Evolutionary conservation across 768 basidiomycete species (phyloP).

Genomic region (Mycena floridula): DNA sequence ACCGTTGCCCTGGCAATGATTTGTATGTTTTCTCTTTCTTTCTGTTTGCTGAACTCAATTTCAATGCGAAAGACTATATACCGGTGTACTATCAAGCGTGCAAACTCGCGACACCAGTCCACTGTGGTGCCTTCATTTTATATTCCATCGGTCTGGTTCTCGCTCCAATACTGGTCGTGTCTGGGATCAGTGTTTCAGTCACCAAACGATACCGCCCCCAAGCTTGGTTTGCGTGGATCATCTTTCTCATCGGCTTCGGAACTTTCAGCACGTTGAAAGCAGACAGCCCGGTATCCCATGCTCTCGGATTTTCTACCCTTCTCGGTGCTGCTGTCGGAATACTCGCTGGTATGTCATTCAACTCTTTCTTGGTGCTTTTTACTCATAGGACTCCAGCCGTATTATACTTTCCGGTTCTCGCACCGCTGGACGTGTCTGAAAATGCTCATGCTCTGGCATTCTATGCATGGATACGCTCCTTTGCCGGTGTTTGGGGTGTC

Average conservation of each 20-base stretch:
- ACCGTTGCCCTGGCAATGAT: neutral
- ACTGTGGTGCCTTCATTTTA: slow-evolving; percentile 20
- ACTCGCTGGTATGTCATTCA: too few relatives aligned
- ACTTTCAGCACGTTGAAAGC: slow-evolving; percentile 18
- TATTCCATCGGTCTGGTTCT: slow-evolving; percentile 24
- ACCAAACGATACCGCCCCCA: slow-evolving; percentile 26
- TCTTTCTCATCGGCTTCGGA: slow-evolving; percentile 26
- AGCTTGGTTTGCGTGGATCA: slow-evolving; percentile 18
- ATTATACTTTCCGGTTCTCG: slow-evolving; percentile 23
- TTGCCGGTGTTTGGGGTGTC: slow-evolving; percentile 25
- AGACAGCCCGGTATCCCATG: slow-evolving; percentile 7
- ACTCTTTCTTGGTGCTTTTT: too few relatives aligned
- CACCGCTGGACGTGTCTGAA: slow-evolving; percentile 23
- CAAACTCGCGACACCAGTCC: slow-evolving; percentile 22
- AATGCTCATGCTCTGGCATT: slow-evolving; percentile 32
- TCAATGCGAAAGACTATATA: neutral
- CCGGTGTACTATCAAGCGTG: slow-evolving; percentile 21
- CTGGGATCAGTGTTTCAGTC: slow-evolving; percentile 26
- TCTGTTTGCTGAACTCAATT: neutral
- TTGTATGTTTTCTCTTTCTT: neutral
- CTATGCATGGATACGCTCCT: slow-evolving; percentile 17
- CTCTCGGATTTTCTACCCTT: slow-evolving; percentile 16
- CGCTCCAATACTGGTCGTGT: slow-evolving; percentile 21
- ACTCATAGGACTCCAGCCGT: too few relatives aligned
- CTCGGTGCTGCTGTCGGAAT: slow-evolving; percentile 26